Conservation (phyloP, 148 eudicot genomes). For the Nepenthes mirabilis region DNA sequence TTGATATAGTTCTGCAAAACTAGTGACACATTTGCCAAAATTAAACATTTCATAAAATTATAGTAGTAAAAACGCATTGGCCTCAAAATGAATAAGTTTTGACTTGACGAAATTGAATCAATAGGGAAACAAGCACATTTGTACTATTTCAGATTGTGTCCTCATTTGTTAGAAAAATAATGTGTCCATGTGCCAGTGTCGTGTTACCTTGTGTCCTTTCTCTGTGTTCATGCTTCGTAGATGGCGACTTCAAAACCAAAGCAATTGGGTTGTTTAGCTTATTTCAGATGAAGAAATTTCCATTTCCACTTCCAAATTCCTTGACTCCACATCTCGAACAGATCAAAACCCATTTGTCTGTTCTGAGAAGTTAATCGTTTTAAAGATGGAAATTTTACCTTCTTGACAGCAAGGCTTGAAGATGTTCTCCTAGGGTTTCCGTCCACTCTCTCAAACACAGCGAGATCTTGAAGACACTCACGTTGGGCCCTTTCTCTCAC, state of each 20-base stretch:
- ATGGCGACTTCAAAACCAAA: no score
- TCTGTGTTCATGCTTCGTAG: no score
- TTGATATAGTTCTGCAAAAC: conserved; percentile 96
- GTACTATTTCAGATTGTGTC: not conserved
- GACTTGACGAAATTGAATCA: no score
- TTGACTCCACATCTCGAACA: not conserved
- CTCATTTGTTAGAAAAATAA: no score
- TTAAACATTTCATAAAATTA: conserved; percentile 1
- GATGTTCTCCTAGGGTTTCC: conserved; percentile 66
- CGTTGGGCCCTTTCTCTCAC: conserved; percentile 76
- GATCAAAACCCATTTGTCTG: not conserved
- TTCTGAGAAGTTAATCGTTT: not conserved
- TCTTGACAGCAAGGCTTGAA: conserved; percentile 72
- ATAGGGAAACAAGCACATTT: no score
- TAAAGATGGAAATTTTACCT: conserved; percentile 24
- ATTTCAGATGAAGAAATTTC: not conserved
- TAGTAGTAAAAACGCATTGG: not conserved
- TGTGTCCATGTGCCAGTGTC: no score
- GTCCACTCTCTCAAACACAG: conserved; percentile 73
- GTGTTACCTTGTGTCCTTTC: no score
- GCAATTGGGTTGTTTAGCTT: no score
- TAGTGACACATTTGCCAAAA: conserved; percentile 14
- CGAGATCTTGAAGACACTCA: conserved; percentile 77
- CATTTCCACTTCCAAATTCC: not conserved
- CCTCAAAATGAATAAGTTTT: no score